Evolutionary conservation across 2,329 filamentous ascomycete genomes (phyloP), one percentile per base, ranked within the genome.

Genomic region (Aspergillus intermedius): DNA sequence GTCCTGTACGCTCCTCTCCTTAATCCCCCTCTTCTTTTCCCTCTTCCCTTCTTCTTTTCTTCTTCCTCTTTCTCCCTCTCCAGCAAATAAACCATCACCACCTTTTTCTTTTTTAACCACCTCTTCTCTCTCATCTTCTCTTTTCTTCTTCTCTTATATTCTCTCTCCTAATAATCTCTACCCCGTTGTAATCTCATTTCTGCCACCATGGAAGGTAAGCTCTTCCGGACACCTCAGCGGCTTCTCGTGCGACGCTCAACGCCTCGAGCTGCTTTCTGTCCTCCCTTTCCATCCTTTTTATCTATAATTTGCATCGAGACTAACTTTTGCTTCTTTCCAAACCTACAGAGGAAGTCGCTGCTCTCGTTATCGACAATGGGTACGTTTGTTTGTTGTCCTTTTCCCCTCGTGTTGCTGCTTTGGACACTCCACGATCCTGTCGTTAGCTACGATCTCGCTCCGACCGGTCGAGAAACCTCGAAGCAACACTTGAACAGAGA

Each of bases 281-380:
- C 35, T 49, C 47, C 51, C 49, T 48, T 48, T 52, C 40, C 42
- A 44, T 44, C 46, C 44, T 45, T 46, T 37, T 46, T 43, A 30
- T 52, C 48, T 49, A 51, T 34, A 42, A 49, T 44, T 28, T 28
- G 42, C 15, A 46, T 60, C 57, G 3, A 12, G 17, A 64, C 71
- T 74, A 63, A 74, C 69, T 30, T 37, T n/a, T n/a, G 7, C 59
- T 53, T 60, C 47, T 61, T 71, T 56, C 64, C 56, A 54, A 55
- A 9, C 3, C 58, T 78, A 77, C 74, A 97, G 93, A 98, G 84
- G 93, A 98, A 89, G 93, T 98, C 79, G 93, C 93, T 77, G 93
- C 93, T 78, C 91, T 98, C 88, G 93, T 98, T 79, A 97, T 98
- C 81, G 93, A 98, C 91, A 98, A 98, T 97, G 93, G 93, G 93